Evolutionary conservation across 139 green algal species (phyloP).

Genomic region (Haematococcus lacustris): DNA sequence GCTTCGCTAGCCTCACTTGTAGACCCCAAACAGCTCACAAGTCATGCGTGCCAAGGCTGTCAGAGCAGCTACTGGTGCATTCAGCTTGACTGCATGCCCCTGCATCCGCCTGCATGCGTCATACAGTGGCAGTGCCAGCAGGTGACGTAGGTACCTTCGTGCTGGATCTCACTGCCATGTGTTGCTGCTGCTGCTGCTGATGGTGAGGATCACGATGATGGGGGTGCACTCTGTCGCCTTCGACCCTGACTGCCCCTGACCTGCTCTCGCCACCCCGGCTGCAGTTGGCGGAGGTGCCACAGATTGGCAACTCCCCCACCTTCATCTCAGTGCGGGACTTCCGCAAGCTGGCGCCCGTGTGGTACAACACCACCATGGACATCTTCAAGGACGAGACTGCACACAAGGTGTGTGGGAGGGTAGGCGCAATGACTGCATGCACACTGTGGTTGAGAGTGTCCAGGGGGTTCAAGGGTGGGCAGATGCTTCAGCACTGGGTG

Average conservation of each 20-base stretch:
- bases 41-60: too few species aligned
- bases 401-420: slow-evolving; percentile 51
- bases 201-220: background rate
- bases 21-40: too few species aligned
- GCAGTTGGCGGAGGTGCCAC: slow-evolving; percentile 13
- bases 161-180: background rate
- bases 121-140: background rate
- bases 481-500: background rate
- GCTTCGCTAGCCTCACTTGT: too few species aligned
- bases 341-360: slow-evolving; percentile 41
- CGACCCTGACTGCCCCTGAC: background rate
- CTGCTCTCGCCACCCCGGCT: background rate
- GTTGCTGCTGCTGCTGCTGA: background rate
- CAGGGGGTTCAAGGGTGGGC: too few species aligned
- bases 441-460: background rate
- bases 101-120: slow-evolving; percentile 2
- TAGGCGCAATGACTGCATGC: too few species aligned
- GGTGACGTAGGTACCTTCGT: background rate
- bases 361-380: slow-evolving; percentile 79
- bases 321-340: slow-evolving; percentile 51
- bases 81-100: background rate
- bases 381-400: slow-evolving; percentile 80
- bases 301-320: slow-evolving; percentile 82
- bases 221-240: too few species aligned
- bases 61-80: too few species aligned